Base-by-base conservation (phyloP, 148 eudicot species). In the Rhododendron henanense region DNA sequence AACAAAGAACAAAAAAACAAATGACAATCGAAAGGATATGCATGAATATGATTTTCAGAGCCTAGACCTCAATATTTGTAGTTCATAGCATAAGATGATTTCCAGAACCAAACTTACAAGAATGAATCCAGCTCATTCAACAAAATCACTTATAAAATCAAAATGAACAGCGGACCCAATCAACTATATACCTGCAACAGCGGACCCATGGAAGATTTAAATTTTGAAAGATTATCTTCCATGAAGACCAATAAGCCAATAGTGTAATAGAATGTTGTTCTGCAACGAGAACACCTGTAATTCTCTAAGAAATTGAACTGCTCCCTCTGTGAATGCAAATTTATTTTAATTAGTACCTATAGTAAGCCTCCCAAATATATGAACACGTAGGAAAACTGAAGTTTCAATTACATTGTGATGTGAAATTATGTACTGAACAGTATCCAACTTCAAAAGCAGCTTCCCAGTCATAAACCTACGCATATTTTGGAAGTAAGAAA, bases 381-480 rank as follows among this genome's bases (percentile, higher is more conserved):
- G 57, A 86, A 83, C 65, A 1, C 10, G 11, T 31, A 19, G 44
- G 65, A 78, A 85, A 69, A 73, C 47, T 84, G 35, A 61, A 81
- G 51, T 45, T 35, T 78, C 18, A 69, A 87, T 90, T 91, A 94
- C 98, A 87, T 94, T 94, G 88, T 94, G 98, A 88, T 96, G 90
- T 85, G 95, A 90, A 81, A 93, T 89, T 53, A 96, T 93, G 88
- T 92, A 96, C 90, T 96, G 95, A 83, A 96, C 89, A 39, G 95
- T 92, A 50, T 96, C 98, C 94, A 96, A 90, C 92, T 93, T 96
- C 91, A 96, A 88, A 82, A 94, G 95, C 86, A 94, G 94, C 90
- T 93, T 96, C 84, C 98, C 98, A 18, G 98, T 94, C 98, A 96
- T 96, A 88, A 93, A 96, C 83, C 98, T 96, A 92, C 89, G 86